Percentiles rank a stretch among this genome's conserved stretches.
Conservation (phyloP, 2,329 filamentous ascomycete genomes). For the Fusarium abutilonis region DNA sequence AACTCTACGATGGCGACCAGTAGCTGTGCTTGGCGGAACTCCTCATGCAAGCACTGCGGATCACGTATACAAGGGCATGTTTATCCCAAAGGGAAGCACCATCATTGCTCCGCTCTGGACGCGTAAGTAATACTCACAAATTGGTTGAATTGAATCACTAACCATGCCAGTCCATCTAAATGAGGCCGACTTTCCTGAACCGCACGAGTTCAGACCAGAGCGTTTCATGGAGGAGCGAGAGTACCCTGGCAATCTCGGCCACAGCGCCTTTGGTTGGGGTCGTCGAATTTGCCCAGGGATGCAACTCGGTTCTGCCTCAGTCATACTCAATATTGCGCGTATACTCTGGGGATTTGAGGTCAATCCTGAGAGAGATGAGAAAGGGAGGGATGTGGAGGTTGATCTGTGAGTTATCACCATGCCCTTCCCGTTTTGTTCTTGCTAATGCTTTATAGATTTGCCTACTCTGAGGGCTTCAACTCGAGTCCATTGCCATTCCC, state of each 20-base stretch:
- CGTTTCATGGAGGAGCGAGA: slow-evolving; percentile 49
- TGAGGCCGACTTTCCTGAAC: slow-evolving; percentile 54
- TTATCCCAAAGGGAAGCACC: slow-evolving; percentile 56
- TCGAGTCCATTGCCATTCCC: slow-evolving; percentile 55
- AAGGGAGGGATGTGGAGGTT: slow-evolving; percentile 48
- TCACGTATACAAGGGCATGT: slow-evolving; percentile 54
- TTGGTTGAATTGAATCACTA: accelerated
- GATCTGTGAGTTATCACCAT: slow-evolving; percentile 50
- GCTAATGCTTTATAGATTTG: slow-evolving; percentile 48
- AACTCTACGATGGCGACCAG: slow-evolving; percentile 54
- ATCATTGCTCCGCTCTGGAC: slow-evolving; percentile 56
- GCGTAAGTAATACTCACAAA: slow-evolving; percentile 44
- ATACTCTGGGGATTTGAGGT: slow-evolving; percentile 65
- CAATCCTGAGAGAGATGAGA: slow-evolving; percentile 44
- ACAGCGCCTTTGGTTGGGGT: slow-evolving; percentile 56
- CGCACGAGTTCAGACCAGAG: slow-evolving; percentile 52
- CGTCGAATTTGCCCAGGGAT: slow-evolving; percentile 55
- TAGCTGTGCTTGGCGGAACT: slow-evolving; percentile 56
- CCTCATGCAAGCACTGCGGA: slow-evolving; percentile 59
- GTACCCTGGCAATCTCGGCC: slow-evolving; percentile 51
- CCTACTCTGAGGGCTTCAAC: slow-evolving; percentile 56
- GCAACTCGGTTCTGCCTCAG: slow-evolving; percentile 62
- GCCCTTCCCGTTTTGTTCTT: not conserved
- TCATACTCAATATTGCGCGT: slow-evolving; percentile 58
- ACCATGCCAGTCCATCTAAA: slow-evolving; percentile 51